Base-by-base conservation (phyloP, 257 asterid species). In the Paulownia fortunei region DNA sequence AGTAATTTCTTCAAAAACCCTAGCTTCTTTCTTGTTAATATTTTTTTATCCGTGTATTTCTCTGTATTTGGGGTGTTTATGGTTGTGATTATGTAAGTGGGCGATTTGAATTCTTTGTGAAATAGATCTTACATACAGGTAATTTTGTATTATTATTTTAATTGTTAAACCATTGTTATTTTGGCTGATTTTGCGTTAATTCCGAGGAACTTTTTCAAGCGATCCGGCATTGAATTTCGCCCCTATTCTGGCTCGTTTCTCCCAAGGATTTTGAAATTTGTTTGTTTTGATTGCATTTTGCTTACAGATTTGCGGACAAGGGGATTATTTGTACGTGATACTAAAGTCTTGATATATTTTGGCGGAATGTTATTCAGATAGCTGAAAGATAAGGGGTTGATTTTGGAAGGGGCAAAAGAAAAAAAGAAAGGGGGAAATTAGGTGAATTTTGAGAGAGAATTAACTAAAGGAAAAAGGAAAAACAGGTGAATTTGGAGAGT, bases 261-360 rank as follows among this genome's bases (percentile, higher is more conserved):
- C 68, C 72, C 41, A 23, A 81, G 15, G 24, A 62, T 68, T 54
- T 74, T 76, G 84, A 37, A 47, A 66, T 37, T 72, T 73, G 78
- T 76, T 30, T 59, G 76, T 69, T 55, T 67, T 61, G 52, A 47
- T 83, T 81, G 67, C 70, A 37, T 49, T 62, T 60, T 72, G 84
- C 76, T 83, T 77, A 82, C 86, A 52, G 88, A 82, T 87, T 87
- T 82, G 86, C 75, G 76, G 86, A 86, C 85, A 76, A 30, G 76
- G 81, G 71, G 72, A 58, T 78, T 69, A 49, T 68, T 41, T 54
- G 79, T 70, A 19, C 75, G 82, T 24, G 59, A 52, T 16, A 70
- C 72, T 46, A 21, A 18, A 41, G 59, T 56, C 24, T 32, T 44
- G 67, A 27, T 65, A 47, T 60, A 58, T 72, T 75, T n/a, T 74